Evolutionary conservation across 2,329 filamentous ascomycete species (phyloP), one percentile per base, ranked within the genome.

Genomic region (Alternaria sp.): DNA sequence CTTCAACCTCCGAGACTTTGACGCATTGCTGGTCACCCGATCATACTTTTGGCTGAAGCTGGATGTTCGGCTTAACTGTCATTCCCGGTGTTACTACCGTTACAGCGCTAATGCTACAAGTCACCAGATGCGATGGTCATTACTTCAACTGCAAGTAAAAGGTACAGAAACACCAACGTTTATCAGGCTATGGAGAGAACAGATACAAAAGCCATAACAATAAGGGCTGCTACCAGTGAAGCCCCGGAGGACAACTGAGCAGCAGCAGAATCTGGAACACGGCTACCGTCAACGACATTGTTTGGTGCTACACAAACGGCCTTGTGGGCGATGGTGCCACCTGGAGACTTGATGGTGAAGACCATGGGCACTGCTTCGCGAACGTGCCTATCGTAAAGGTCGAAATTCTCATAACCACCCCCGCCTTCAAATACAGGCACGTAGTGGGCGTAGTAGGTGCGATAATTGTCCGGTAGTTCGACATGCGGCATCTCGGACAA

Each of bases 101-200:
- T 40, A 40, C 36, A 40, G 11, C 43, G 17, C 43, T 45, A 19
- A 45, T 45, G 8, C 9, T 13, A 23, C 17, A 23, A 23, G 28
- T 40, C 36, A 40, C 36, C 36, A 2, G 36, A 40, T 40, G 36
- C 36, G 36, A 40, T 3, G 0, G 1, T 40, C 36, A 2, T 17
- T 40, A 17, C n/a, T 40, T 11, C 0, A 40, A 40, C 36, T 17
- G 5, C 36, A 40, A 40, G n/a, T 40, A 40, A 17, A 40, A 17
- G 36, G 2, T 0, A 40, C 15, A 0, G 9, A 17, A 17, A 40
- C 0, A 1, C 5, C 45, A 15, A 25, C 0, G 1, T 15, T 1
- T 13, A 19, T 50, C 3, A 21, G 0, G n/a, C n/a, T 9, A 50
- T 30, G 0, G 25, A 30, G n/a, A 50, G 4, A 30, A 6, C 28